These are phyloP conservation scores for Penicillium sp. DNA, from an alignment of 2,329 filamentous ascomycete genomes.

Conservation along the genomic window DNA sequence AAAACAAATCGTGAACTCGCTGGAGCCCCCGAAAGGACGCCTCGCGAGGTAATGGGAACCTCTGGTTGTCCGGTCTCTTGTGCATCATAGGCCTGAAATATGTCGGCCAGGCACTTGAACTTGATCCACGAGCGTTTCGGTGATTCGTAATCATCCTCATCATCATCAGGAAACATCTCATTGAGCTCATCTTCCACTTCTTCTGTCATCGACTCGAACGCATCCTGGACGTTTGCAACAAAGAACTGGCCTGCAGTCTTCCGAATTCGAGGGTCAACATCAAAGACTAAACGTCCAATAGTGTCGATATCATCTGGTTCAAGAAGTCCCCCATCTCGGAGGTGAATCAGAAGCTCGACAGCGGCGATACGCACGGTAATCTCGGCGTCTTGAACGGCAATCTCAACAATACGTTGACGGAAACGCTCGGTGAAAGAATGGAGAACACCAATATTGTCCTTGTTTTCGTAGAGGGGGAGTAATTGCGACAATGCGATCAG, in stretches of 20 bases:
- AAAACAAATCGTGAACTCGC: slow-evolving; percentile 81
- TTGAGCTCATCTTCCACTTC: slow-evolving; percentile 78
- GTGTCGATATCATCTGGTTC: slow-evolving; percentile 90
- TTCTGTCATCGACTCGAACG: slow-evolving; percentile 75
- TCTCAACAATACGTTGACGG: slow-evolving; percentile 81
- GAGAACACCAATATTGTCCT: slow-evolving; percentile 72
- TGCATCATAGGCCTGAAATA: slow-evolving; percentile 75
- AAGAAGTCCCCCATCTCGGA: slow-evolving; percentile 80
- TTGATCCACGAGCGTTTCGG: slow-evolving; percentile 84
- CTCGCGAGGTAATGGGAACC: slow-evolving; percentile 29
- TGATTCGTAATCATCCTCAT: slow-evolving; percentile 67
- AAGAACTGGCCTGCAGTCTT: slow-evolving; percentile 92
- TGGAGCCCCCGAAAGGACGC: slow-evolving; percentile 58
- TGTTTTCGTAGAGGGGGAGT: slow-evolving; percentile 72
- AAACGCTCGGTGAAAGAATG: slow-evolving; percentile 94
- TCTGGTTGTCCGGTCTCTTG: slow-evolving; percentile 48
- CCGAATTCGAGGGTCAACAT: slow-evolving; percentile 77
- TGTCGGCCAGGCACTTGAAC: slow-evolving; percentile 85
- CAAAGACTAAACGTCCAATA: slow-evolving; percentile 84
- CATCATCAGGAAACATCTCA: slow-evolving; percentile 73
- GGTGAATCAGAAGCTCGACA: slow-evolving; percentile 76
- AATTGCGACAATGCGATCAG: slow-evolving; percentile 87
- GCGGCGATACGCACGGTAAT: slow-evolving; percentile 74
- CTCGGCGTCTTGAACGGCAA: slow-evolving; percentile 84
- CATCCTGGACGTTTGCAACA: slow-evolving; percentile 78